These are phyloP conservation scores for Pythium vanterpoolii DNA, from an alignment of 352 stramenopile genomes.

Conservation along the genomic window DNA sequence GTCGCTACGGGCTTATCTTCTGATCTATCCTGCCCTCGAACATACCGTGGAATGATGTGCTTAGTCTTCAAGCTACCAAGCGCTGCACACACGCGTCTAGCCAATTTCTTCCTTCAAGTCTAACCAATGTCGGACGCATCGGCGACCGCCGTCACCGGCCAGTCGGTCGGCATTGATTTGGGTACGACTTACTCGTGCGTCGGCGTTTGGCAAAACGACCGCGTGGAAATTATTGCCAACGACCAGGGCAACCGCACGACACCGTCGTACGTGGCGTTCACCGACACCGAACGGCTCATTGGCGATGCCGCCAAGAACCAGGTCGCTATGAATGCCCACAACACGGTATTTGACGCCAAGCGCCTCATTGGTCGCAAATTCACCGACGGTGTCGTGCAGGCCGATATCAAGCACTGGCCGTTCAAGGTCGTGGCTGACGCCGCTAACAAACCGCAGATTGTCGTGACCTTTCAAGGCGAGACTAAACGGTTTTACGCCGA, in stretches of 20 bases:
- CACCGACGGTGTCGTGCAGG: constrained; percentile 81
- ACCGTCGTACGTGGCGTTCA: constrained; percentile 96
- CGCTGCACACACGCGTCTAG: background rate
- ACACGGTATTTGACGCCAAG: constrained; percentile 30
- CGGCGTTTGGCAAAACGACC: constrained; percentile 97
- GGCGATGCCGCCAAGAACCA: constrained; percentile 94
- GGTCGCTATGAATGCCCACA: constrained; percentile 87
- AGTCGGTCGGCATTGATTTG: constrained; percentile 94
- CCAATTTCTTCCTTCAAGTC: background rate
- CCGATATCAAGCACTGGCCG: constrained; percentile 50
- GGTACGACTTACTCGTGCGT: constrained; percentile 97
- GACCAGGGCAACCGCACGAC: constrained; percentile 95
- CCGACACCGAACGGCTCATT: constrained; percentile 92
- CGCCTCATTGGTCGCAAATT: constrained; percentile 92
- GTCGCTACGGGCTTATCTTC: too few species aligned
- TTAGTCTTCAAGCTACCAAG: background rate
- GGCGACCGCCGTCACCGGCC: constrained; percentile 47
- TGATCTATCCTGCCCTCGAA: too few species aligned
- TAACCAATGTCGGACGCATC: constrained; percentile 6
- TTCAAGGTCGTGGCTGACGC: constrained; percentile 48
- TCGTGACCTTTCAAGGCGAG: constrained; percentile 32
- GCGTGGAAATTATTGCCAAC: constrained; percentile 94
- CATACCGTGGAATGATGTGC: too few species aligned
- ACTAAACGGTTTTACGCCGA: constrained; percentile 61
- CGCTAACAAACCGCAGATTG: constrained; percentile 54